Base-by-base conservation (phyloP, 371 early-diverging fungal species). In the Haplosporangium sp. region DNA sequence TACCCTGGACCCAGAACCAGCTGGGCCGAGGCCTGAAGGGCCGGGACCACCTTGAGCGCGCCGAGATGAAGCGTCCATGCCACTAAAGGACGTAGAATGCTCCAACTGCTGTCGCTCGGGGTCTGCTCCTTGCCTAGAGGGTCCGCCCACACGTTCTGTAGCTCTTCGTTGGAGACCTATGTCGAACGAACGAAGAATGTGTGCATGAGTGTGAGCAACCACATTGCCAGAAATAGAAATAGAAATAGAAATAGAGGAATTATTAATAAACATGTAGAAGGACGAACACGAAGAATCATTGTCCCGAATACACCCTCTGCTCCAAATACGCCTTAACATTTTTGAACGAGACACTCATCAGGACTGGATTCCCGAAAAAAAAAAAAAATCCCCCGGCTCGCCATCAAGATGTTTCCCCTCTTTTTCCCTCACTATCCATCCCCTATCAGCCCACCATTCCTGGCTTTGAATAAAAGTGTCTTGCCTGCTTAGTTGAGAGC, bases 151-250 rank as follows among this genome's bases (percentile, higher is more conserved):
- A 40, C 67, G 67, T 42, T 72, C 73, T 16, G 73, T 72, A 14
- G 67, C 73, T 62, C 73, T 55, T 10, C 73, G 62, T 58, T 73
- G 73, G 41, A 73, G 59, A 47, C 67, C 67, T 72, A 65, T 29
- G 23, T 10, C 9, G 4, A 9, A 18, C 20, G 0, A 18, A 20
- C n/a, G 20, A 9, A n/a, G 50, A 5, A 20, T 8, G 8, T 48
- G 12, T 48, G 4, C 50, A 48, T 14, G 50, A n/a, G 14, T 2
- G 20, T 50, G 20, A 50, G 18, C 20, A 18, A 18, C 18, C 10
- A 50, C 2, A 9, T 18, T 50, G 18, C 12, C 16, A 50, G 50
- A 16, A 50, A 50, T 18, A 13, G 18, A 50, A 9, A 18, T n/a
- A n/a, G 20, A 50, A 50, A 50, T 50, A 50, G 50, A 50, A 21